phyloP scores from a whole-genome alignment of 2,329 filamentous ascomycete species.

The Alternaria postmessia region DNA sequence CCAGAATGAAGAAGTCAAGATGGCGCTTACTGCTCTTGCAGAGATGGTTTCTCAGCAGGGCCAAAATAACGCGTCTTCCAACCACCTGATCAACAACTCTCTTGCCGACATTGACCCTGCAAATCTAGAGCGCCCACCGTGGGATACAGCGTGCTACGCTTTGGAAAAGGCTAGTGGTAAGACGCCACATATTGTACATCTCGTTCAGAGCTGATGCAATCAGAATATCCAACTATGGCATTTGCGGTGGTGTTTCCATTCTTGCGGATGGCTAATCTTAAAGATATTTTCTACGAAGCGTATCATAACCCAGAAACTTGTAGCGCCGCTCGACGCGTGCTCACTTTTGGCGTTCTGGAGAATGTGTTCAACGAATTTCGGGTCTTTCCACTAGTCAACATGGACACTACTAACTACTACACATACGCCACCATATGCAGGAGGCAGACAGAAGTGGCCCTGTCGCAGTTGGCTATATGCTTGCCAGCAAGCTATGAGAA shows the following conservation, averaged over 20 bases:
- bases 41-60: constrained; percentile 43
- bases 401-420: constrained; percentile 17
- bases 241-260: constrained; percentile 45
- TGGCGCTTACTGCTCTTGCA: constrained; percentile 44
- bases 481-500: constrained; percentile 48
- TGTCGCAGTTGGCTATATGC: constrained; percentile 45
- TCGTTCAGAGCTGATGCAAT: constrained; percentile 5
- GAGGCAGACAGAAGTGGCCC: constrained; percentile 54
- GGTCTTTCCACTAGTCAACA: constrained; percentile 21
- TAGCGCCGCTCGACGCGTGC: constrained; percentile 33
- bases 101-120: constrained; percentile 36
- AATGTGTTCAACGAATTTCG: constrained; percentile 42
- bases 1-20: constrained; percentile 45
- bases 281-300: constrained; percentile 35
- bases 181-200: constrained; percentile 21
- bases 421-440: constrained; percentile 38
- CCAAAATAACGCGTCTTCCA: constrained; percentile 25
- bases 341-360: constrained; percentile 42
- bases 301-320: constrained; percentile 32
- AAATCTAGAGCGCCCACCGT: constrained; percentile 44
- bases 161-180: constrained; percentile 37
- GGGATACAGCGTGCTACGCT: constrained; percentile 34
- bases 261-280: constrained; percentile 38
- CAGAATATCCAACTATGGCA: constrained; percentile 43
- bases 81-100: constrained; percentile 33